Conservation (phyloP, 2,329 filamentous ascomycete genomes). For the Aureobasidium sp. region DNA sequence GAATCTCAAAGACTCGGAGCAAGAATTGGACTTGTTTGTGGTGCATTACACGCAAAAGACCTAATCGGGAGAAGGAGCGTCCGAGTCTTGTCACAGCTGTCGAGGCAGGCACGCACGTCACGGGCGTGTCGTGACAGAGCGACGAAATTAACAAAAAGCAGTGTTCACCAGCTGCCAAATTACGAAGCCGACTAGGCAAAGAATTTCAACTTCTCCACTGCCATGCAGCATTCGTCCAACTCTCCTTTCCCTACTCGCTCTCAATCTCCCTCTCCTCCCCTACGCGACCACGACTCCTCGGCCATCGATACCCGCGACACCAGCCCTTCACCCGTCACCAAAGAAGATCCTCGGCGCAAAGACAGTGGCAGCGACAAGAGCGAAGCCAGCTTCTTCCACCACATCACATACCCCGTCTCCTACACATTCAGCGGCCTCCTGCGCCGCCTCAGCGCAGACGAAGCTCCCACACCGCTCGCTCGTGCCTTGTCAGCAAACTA, state of each 20-base stretch:
- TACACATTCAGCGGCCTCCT: slow-evolving; percentile 41
- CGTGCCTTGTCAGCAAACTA: slow-evolving; percentile 31
- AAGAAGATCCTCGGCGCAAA: background rate
- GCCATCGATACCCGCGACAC: background rate
- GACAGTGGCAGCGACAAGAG: background rate
- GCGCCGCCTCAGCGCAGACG: slow-evolving; percentile 39
- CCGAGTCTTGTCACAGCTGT: background rate
- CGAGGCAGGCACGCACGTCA: background rate
- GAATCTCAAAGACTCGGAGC: background rate
- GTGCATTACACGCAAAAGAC: background rate
- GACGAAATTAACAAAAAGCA: slow-evolving; percentile 9
- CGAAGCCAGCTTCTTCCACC: slow-evolving; percentile 27
- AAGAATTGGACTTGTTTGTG: background rate
- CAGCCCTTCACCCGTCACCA: background rate
- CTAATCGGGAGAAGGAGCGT: background rate
- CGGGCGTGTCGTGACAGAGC: background rate
- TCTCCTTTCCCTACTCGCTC: background rate
- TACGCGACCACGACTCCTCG: background rate
- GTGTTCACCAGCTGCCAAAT: slow-evolving; percentile 4
- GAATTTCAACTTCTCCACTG: background rate
- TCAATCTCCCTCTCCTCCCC: background rate
- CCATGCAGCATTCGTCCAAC: background rate
- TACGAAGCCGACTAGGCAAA: background rate
- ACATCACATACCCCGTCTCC: slow-evolving; percentile 42
- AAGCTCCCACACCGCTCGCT: slow-evolving; percentile 30